Evolutionary conservation across 2,329 filamentous ascomycete species (phyloP), one percentile per base, ranked within the genome.

Genomic region (Aureobasidium lini): DNA sequence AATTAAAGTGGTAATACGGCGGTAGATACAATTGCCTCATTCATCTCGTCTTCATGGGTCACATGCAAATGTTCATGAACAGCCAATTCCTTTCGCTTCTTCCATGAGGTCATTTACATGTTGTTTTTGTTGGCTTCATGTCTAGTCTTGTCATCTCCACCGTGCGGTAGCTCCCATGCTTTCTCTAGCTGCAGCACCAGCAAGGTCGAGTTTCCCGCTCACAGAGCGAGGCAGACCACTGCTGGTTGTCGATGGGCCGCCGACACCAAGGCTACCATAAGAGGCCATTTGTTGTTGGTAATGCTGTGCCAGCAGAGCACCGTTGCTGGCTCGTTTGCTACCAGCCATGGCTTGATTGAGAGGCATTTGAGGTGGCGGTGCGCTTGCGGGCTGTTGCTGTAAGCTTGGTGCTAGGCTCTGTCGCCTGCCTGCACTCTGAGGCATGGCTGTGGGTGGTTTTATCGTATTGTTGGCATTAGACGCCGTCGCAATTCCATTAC

Each of bases 241-340:
- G 23, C 47, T 56, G n/a, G 57, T 34, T n/a, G 47, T 59, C 10
- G 43, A 57, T 1, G 54, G 31, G 11, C 56, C 28, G 39, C 42
- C 54, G 16, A 48, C 29, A 47, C 39, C 47, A 10, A 46, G 40
- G 37, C 29, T 23, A 9, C 57, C 57, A 18, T 50, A 50, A 7
- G 47, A 44, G 10, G 47, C 16, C 31, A 50, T 36, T 16, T 53
- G 57, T 16, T 49, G 56, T 28, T 59, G 57, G n/a, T 59, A 46
- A n/a, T 47, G 54, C 36, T 57, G 49, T 52, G 50, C 64, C 23
- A 66, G 57, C 40, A 62, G 54, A 15, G 63, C 60, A 28, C 65
- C 66, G 43, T 67, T 68, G 49, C 63, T 65, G 15, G 64, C 57
- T 46, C 66, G 61, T 52, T 67, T 67, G 48, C 64, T 65, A 11